Conservation (phyloP, 208 protist genomes). For the Lotmaria passim region DNA sequence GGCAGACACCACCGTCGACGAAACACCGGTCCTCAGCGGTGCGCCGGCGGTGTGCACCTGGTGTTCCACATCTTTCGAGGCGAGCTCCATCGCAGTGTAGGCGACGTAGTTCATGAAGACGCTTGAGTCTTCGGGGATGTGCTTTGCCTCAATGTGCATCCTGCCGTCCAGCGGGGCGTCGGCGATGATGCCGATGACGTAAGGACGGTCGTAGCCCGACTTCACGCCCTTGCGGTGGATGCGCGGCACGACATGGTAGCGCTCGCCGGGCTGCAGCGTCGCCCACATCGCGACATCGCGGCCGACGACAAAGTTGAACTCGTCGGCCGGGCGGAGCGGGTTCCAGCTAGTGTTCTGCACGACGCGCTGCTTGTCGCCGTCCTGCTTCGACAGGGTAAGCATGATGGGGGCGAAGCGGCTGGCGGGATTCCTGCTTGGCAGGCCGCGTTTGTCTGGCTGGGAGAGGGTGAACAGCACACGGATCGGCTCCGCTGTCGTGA, state of each 20-base stretch:
- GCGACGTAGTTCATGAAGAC: conserved; percentile 55
- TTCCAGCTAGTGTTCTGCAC: conserved; percentile 46
- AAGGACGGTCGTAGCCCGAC: conserved; percentile 42
- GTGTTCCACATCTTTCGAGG: conserved; percentile 38
- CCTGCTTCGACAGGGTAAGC: conserved; percentile 46
- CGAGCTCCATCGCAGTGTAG: conserved; percentile 24
- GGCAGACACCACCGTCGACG: conserved; percentile 18
- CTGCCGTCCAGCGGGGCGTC: conserved; percentile 37
- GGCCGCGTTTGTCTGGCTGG: conserved; percentile 76
- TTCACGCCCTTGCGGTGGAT: conserved; percentile 58
- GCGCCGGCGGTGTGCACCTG: conserved; percentile 41
- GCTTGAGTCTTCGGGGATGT: conserved; percentile 33
- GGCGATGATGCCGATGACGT: conserved; percentile 55
- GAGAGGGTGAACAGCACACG: conserved; percentile 54
- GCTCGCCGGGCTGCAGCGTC: conserved; percentile 55
- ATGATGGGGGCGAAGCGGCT: conserved; percentile 57
- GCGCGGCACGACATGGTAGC: conserved; percentile 73
- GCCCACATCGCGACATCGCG: conserved; percentile 65
- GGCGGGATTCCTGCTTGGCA: conserved; percentile 22
- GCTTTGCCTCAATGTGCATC: conserved; percentile 48
- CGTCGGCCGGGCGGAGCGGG: conserved; percentile 32
- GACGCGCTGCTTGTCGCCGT: conserved; percentile 30
- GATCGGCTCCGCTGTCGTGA: conserved; percentile 44
- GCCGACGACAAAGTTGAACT: conserved; percentile 61
- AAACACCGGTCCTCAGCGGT: conserved; percentile 11